Conservation (phyloP, 2,329 filamentous ascomycete species). For the Blumeriella jaapii region DNA sequence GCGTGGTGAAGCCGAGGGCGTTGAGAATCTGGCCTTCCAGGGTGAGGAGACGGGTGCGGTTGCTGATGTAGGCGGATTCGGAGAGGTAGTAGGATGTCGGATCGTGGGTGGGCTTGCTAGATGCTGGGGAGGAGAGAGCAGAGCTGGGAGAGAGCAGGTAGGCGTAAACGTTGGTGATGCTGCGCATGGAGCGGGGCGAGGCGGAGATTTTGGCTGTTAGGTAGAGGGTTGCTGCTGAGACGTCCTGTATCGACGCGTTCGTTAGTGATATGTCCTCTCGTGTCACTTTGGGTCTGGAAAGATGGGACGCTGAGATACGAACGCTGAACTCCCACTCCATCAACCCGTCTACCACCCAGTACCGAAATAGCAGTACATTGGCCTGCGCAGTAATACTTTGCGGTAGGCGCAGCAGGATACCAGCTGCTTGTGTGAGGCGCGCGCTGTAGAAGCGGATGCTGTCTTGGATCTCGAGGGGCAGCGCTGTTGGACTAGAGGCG, state of each 20-base stretch:
- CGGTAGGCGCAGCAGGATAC: constrained; percentile 69
- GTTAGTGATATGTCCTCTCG: constrained; percentile 10
- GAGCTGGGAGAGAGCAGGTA: constrained; percentile 54
- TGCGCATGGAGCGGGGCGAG: constrained; percentile 63
- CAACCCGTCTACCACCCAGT: constrained; percentile 52
- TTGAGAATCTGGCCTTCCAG: constrained; percentile 69
- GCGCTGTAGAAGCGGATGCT: constrained; percentile 60
- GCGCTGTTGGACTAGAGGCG: constrained; percentile 34
- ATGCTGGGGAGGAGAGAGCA: background rate
- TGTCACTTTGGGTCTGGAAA: background rate
- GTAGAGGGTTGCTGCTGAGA: constrained; percentile 73
- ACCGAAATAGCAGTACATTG: constrained; percentile 69
- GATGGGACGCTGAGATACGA: constrained; percentile 2
- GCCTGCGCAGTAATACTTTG: constrained; percentile 81
- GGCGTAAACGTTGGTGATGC: constrained; percentile 73
- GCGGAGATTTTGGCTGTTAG: constrained; percentile 74
- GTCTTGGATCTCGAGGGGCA: constrained; percentile 60
- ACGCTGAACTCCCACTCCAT: constrained; percentile 44
- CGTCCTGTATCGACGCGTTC: constrained; percentile 42
- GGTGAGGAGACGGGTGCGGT: constrained; percentile 53
- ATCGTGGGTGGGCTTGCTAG: constrained; percentile 22
- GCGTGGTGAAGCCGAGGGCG: constrained; percentile 68
- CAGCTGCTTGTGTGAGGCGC: constrained; percentile 65
- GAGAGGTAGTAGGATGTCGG: constrained; percentile 55
- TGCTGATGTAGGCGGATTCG: constrained; percentile 58